These are phyloP conservation scores for Elongisporangium prolatum DNA, from an alignment of 352 stramenopile species.

Conservation along the genomic window DNA sequence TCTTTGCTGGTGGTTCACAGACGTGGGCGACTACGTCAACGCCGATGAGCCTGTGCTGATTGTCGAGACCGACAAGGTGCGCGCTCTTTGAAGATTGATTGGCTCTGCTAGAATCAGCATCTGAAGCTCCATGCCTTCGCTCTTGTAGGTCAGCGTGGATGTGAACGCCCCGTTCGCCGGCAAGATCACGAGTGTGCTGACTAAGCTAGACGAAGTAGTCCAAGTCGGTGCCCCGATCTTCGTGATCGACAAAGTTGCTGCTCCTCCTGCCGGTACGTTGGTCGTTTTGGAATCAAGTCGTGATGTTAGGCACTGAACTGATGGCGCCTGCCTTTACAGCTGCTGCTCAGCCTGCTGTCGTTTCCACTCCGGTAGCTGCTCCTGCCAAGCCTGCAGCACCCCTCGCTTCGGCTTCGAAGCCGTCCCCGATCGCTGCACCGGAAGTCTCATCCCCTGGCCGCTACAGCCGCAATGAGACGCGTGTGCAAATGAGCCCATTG, in stretches of 20 bases:
- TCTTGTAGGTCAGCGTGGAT: slow-evolving; percentile 78
- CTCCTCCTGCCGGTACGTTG: slow-evolving; percentile 5
- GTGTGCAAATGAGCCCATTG: slow-evolving; percentile 95
- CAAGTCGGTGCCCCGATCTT: slow-evolving; percentile 92
- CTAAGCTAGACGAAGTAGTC: slow-evolving; percentile 94
- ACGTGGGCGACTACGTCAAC: slow-evolving; percentile 93
- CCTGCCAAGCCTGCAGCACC: slow-evolving; percentile 21
- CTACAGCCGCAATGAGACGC: slow-evolving; percentile 68
- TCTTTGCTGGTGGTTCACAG: slow-evolving; percentile 17
- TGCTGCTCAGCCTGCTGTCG: slow-evolving; percentile 6
- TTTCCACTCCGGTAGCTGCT: slow-evolving; percentile 7
- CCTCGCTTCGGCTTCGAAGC: slow-evolving; percentile 13
- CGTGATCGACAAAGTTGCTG: slow-evolving; percentile 84
- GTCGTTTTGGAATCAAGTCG: slow-evolving; percentile 1
- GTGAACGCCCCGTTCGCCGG: slow-evolving; percentile 90
- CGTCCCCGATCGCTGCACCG: slow-evolving; percentile 8
- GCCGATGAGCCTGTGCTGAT: slow-evolving; percentile 96
- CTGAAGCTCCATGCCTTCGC: not conserved
- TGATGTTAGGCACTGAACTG: slow-evolving; percentile 33
- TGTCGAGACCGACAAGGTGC: slow-evolving; percentile 98
- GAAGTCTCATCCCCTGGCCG: slow-evolving; percentile 10
- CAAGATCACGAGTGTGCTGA: slow-evolving; percentile 90
- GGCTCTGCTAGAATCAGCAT: not conserved
- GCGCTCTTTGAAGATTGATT: slow-evolving; percentile 1
- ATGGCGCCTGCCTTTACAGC: slow-evolving; percentile 11